phyloP scores from a whole-genome alignment of 2,329 filamentous ascomycete species.

The Colletotrichum noveboracense region DNA sequence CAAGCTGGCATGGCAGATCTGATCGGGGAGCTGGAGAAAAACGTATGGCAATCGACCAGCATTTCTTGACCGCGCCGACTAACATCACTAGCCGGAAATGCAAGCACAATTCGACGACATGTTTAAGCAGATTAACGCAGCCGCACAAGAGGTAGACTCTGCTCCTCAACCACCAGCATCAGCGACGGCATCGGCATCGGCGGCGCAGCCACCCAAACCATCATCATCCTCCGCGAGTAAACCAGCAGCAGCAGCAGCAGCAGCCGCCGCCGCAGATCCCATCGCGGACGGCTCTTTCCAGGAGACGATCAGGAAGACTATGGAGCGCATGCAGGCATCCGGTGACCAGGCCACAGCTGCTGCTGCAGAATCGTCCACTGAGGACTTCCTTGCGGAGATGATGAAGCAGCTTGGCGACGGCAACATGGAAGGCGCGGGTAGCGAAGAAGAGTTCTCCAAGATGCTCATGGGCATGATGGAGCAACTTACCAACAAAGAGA shows the following conservation, averaged over 20 bases:
- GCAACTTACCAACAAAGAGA: slow-evolving; percentile 97
- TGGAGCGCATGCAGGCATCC: slow-evolving; percentile 94
- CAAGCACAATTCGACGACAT: slow-evolving; percentile 80
- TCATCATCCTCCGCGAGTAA: slow-evolving; percentile 23
- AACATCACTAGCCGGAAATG: slow-evolving; percentile 66
- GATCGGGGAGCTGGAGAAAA: slow-evolving; percentile 71
- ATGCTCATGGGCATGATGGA: slow-evolving; percentile 99
- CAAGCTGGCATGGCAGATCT: slow-evolving; percentile 89
- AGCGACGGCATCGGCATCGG: slow-evolving; percentile 25
- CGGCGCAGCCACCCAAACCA: slow-evolving; percentile 28
- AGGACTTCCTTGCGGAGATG: slow-evolving; percentile 91
- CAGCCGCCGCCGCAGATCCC: slow-evolving; percentile 33
- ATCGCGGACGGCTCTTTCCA: slow-evolving; percentile 76
- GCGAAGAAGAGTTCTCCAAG: slow-evolving; percentile 89
- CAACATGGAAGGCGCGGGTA: slow-evolving; percentile 58
- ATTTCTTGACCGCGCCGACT: background rate
- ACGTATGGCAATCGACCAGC: background rate
- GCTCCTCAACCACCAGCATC: slow-evolving; percentile 25
- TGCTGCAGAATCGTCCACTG: slow-evolving; percentile 66
- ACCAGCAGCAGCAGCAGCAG: slow-evolving; percentile 32
- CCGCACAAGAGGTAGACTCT: slow-evolving; percentile 37
- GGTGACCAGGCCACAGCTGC: slow-evolving; percentile 85
- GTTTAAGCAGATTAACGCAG: slow-evolving; percentile 72
- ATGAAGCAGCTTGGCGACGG: slow-evolving; percentile 84
- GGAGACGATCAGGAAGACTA: slow-evolving; percentile 90